Percentiles rank a stretch among this genome's conserved stretches.
phyloP scores from a whole-genome alignment of 2,329 filamentous ascomycete genomes.

The Cladophialophora bantiana region DNA sequence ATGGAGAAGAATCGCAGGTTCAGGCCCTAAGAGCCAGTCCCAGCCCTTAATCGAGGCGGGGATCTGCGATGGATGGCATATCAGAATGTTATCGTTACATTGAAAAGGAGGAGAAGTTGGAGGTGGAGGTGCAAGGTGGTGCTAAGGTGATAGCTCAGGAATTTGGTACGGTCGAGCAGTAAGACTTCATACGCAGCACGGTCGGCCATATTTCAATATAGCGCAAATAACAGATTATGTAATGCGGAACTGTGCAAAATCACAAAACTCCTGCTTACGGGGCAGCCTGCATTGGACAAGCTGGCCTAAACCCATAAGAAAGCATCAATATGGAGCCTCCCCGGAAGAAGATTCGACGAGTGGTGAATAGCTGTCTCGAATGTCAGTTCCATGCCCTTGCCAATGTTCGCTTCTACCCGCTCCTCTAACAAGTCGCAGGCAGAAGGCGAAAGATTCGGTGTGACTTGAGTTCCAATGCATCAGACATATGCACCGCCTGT shows the following conservation, averaged over 20 bases:
- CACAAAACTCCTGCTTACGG: neutral
- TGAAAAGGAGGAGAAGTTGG: constrained; percentile 30
- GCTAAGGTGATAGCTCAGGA: neutral
- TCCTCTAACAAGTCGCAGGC: constrained; percentile 40
- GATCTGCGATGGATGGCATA: constrained; percentile 23
- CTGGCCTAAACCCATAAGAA: neutral
- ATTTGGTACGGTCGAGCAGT: neutral
- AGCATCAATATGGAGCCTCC: constrained; percentile 10
- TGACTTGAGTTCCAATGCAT: constrained; percentile 50
- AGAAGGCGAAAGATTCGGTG: constrained; percentile 63
- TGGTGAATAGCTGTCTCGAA: constrained; percentile 18
- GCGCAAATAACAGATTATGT: constrained; percentile 2
- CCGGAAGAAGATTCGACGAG: constrained; percentile 19
- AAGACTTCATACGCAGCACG: neutral
- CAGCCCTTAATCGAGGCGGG: constrained; percentile 16
- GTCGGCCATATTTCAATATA: neutral
- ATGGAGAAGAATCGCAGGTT: constrained; percentile 14
- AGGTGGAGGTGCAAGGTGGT: neutral
- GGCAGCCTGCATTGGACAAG: neutral
- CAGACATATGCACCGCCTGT: constrained; percentile 56
- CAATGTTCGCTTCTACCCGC: neutral
- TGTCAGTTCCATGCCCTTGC: constrained; percentile 1
- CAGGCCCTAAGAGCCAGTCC: constrained; percentile 7
- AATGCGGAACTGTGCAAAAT: neutral
- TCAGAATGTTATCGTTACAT: constrained; percentile 28